Evolutionary conservation across 805 yeast genomes (phyloP).

Genomic region (Dipodascus albidus): DNA sequence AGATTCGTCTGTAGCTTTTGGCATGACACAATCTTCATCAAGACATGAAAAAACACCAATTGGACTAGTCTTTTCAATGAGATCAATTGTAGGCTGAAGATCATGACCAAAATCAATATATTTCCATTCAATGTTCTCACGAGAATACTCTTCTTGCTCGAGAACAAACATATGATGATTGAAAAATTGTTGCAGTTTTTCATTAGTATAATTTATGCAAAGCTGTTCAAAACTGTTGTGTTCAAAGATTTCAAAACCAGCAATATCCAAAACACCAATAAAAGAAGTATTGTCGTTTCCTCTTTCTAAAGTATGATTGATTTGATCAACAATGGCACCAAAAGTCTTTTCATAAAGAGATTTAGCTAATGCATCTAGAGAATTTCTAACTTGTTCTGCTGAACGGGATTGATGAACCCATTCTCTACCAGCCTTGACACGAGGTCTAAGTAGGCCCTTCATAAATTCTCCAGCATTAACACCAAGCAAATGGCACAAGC

Average conservation of each 20-base stretch:
- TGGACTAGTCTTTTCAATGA: constrained; percentile 66
- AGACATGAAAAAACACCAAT: constrained; percentile 77
- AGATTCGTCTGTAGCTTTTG: constrained; percentile 73
- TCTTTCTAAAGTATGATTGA: constrained; percentile 54
- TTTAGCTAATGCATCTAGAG: constrained; percentile 82
- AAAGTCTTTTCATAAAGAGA: constrained; percentile 77
- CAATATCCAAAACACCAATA: constrained; percentile 92
- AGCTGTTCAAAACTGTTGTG: constrained; percentile 93
- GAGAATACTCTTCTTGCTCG: constrained; percentile 93
- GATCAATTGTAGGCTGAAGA: constrained; percentile 84
- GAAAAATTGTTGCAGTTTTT: constrained; percentile 92
- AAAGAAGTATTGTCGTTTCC: constrained; percentile 28
- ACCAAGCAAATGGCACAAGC: constrained; percentile 54
- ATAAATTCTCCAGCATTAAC: constrained; percentile 42
- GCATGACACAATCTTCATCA: constrained; percentile 93
- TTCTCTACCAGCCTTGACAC: constrained; percentile 86
- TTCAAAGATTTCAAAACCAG: constrained; percentile 95
- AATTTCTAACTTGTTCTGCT: constrained; percentile 65
- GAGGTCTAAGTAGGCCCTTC: constrained; percentile 60
- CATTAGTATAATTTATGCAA: constrained; percentile 88
- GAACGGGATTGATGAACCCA: constrained; percentile 68
- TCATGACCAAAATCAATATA: constrained; percentile 93
- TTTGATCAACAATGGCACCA: constrained; percentile 59
- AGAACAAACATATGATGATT: constrained; percentile 92
- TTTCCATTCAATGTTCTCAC: constrained; percentile 89